Evolutionary conservation across 129 eudicot species (phyloP).

Genomic region (Flaveria sonorensis): DNA sequence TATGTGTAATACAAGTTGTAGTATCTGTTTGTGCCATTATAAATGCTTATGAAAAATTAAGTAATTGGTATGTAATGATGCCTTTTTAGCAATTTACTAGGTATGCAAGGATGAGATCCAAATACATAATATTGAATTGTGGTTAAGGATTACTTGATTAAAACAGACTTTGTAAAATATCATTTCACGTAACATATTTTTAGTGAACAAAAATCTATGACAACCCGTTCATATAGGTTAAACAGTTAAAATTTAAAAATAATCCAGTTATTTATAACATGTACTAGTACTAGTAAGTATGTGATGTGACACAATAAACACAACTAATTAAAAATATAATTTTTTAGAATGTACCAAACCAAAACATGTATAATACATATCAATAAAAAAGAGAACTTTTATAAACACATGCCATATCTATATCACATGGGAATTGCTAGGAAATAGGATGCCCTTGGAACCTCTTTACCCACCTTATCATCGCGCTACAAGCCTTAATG

Average conservation of each 20-base stretch:
- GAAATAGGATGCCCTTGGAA: slow-evolving; percentile 30
- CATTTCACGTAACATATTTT: background rate
- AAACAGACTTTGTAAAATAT: background rate
- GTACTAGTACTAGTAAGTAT: background rate
- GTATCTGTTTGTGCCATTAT: too few species aligned
- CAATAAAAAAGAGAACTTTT: background rate
- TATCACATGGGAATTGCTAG: slow-evolving; percentile 32
- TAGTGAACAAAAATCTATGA: background rate
- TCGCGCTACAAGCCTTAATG: slow-evolving; percentile 17
- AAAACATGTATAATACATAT: slow-evolving; percentile 10
- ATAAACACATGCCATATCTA: slow-evolving; percentile 5
- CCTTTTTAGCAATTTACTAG: too few species aligned
- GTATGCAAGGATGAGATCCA: background rate
- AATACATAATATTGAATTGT: background rate
- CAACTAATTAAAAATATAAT: background rate
- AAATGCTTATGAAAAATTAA: too few species aligned
- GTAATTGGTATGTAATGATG: too few species aligned
- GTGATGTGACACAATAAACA: background rate
- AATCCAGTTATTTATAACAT: background rate
- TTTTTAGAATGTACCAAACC: background rate
- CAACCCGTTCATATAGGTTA: background rate
- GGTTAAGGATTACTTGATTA: background rate
- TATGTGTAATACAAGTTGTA: too few species aligned
- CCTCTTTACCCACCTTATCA: slow-evolving; percentile 33
- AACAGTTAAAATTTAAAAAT: background rate